phyloP scores from a whole-genome alignment of 148 eudicot genomes.

The Vaccinium macrocarpon region DNA sequence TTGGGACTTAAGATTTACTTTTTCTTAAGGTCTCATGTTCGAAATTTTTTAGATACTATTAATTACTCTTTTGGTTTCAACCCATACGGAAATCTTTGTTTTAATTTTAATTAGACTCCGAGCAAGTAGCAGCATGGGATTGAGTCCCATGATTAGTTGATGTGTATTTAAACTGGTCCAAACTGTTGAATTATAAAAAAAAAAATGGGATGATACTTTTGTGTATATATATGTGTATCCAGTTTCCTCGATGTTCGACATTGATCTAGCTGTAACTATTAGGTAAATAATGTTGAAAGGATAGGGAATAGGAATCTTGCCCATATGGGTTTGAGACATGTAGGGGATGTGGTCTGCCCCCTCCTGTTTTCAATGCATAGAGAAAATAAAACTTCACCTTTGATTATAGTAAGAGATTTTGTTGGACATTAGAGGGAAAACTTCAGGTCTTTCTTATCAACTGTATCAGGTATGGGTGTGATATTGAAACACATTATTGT shows the following conservation, averaged over 20 bases:
- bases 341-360: constrained; percentile 19
- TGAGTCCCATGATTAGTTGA: too few species aligned
- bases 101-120: too few species aligned
- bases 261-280: constrained; percentile 25
- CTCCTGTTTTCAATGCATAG: constrained; percentile 16
- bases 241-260: constrained; percentile 34
- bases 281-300: constrained; percentile 30
- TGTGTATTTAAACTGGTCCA: too few species aligned
- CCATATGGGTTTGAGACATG: constrained; percentile 30
- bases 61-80: too few species aligned
- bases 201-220: neutral
- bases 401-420: neutral
- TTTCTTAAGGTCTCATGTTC: too few species aligned
- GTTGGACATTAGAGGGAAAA: constrained; percentile 3
- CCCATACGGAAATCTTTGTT: too few species aligned
- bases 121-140: too few species aligned
- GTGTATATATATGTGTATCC: neutral
- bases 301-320: constrained; percentile 32
- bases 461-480: neutral
- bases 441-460: neutral
- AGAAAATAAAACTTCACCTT: too few species aligned
- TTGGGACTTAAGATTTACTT: too few species aligned
- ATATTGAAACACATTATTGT: neutral
- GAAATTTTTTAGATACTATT: too few species aligned
- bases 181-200: too few species aligned